Percentiles rank a stretch among this genome's conserved stretches.
These are phyloP conservation scores for Tripterygium wilfordii DNA, from an alignment of 177 flowering plant genomes.

Conservation along the genomic window DNA sequence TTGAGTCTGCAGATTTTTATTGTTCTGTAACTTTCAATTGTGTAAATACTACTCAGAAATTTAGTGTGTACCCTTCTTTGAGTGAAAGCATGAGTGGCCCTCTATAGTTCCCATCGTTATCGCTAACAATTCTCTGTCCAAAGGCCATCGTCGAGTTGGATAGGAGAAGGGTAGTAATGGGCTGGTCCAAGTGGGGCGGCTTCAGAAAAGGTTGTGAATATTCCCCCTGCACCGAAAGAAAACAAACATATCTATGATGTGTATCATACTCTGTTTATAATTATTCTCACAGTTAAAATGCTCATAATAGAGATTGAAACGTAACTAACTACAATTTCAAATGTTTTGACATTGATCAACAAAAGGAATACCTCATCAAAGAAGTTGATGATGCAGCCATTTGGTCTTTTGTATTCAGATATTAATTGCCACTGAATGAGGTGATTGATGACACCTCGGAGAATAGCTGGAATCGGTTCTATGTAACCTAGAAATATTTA, in stretches of 20 bases:
- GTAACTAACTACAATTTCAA: no score
- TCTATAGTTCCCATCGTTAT: conserved; percentile 72
- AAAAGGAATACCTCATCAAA: conserved; percentile 97
- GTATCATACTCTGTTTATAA: no score
- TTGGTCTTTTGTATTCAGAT: conserved; percentile 74
- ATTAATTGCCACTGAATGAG: conserved; percentile 75
- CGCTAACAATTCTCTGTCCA: conserved; percentile 66
- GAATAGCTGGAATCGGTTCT: conserved; percentile 78
- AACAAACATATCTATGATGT: background rate
- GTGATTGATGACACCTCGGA: conserved; percentile 72
- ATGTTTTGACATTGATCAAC: no score
- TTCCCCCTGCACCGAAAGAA: conserved; percentile 56
- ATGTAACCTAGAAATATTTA: conserved; percentile 41
- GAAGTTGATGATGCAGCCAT: conserved; percentile 86
- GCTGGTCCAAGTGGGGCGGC: conserved; percentile 96
- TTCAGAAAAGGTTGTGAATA: conserved; percentile 85
- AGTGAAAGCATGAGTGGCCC: conserved; percentile 73
- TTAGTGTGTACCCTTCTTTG: conserved; percentile 66
- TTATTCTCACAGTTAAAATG: no score
- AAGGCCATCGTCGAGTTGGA: conserved; percentile 84
- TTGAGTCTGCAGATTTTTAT: background rate
- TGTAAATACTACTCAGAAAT: background rate
- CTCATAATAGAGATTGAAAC: no score
- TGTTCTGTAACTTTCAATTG: background rate
- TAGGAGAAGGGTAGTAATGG: conserved; percentile 72